These are phyloP conservation scores for Cladosporium oxysporum DNA, from an alignment of 2,329 filamentous ascomycete species.

Conservation along the genomic window DNA sequence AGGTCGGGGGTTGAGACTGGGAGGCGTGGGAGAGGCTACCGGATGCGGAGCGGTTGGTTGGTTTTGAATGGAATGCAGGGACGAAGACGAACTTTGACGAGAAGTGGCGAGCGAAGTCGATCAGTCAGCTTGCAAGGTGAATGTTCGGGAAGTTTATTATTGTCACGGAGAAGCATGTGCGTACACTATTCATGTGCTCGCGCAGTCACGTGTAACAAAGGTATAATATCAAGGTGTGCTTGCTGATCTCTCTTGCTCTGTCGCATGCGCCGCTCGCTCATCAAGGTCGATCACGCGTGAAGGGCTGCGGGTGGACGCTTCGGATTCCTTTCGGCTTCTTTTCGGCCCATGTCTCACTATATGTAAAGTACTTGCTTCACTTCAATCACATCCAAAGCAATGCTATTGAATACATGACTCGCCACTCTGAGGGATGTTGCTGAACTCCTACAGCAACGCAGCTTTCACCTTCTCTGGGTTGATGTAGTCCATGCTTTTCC, in stretches of 20 bases:
- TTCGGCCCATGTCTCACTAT: no score
- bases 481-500: background rate
- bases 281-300: background rate
- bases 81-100: slow-evolving; percentile 14
- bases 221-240: background rate
- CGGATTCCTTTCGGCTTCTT: background rate
- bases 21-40: background rate
- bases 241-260: background rate
- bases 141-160: background rate
- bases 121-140: background rate
- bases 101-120: background rate
- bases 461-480: background rate
- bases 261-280: background rate
- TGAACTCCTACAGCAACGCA: background rate
- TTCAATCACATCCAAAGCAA: background rate
- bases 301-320: background rate
- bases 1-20: background rate
- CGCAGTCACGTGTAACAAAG: background rate
- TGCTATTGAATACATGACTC: background rate
- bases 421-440: background rate
- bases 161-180: background rate
- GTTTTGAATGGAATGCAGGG: slow-evolving; percentile 11
- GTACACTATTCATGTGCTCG: background rate
- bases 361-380: background rate
- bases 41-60: slow-evolving; percentile 3